A percentile compares a stretch with the other conserved stretches of the same genome.
phyloP scores from a whole-genome alignment of 805 yeast species.

The Teunomyces cretensis region DNA sequence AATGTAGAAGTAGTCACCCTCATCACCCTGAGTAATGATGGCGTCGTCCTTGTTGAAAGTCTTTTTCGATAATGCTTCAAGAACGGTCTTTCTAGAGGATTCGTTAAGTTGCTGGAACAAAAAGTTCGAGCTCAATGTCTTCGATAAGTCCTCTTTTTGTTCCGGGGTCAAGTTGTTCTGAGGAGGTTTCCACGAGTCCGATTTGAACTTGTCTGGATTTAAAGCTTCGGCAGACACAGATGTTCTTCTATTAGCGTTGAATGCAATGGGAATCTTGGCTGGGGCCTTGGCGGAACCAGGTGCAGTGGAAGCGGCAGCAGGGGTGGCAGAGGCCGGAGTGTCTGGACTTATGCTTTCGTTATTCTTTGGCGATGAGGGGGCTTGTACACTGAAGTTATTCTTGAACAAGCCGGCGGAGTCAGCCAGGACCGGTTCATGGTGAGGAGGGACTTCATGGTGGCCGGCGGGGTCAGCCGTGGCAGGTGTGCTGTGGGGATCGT shows the following conservation, averaged over 20 bases:
- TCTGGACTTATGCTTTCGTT: slow-evolving; percentile 12
- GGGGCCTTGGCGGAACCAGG: slow-evolving; percentile 19
- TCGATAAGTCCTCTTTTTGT: slow-evolving; percentile 67
- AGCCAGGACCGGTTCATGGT: not conserved
- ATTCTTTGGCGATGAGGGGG: slow-evolving; percentile 8
- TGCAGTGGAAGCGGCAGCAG: slow-evolving; percentile 16
- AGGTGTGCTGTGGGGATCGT: slow-evolving; percentile 13
- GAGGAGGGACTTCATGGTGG: slow-evolving; percentile 1
- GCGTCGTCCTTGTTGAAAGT: slow-evolving; percentile 55
- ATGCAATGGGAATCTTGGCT: slow-evolving; percentile 51
- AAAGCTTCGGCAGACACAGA: slow-evolving; percentile 88
- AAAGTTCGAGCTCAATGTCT: slow-evolving; percentile 76
- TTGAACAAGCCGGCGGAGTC: slow-evolving; percentile 12
- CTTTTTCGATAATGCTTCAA: slow-evolving; percentile 81
- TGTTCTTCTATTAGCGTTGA: slow-evolving; percentile 81
- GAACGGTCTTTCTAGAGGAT: slow-evolving; percentile 71
- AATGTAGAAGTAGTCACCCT: slow-evolving; percentile 89
- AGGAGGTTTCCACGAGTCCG: slow-evolving; percentile 74
- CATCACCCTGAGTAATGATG: slow-evolving; percentile 88
- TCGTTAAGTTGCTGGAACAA: slow-evolving; percentile 80
- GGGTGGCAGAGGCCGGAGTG: slow-evolving; percentile 15
- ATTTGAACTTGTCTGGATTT: slow-evolving; percentile 67
- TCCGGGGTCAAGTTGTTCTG: slow-evolving; percentile 59
- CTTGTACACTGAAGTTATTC: slow-evolving; percentile 14
- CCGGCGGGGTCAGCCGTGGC: slow-evolving; percentile 1